Evolutionary conservation across 257 asterid species (phyloP).

Genomic region (Jasminum sambac): DNA sequence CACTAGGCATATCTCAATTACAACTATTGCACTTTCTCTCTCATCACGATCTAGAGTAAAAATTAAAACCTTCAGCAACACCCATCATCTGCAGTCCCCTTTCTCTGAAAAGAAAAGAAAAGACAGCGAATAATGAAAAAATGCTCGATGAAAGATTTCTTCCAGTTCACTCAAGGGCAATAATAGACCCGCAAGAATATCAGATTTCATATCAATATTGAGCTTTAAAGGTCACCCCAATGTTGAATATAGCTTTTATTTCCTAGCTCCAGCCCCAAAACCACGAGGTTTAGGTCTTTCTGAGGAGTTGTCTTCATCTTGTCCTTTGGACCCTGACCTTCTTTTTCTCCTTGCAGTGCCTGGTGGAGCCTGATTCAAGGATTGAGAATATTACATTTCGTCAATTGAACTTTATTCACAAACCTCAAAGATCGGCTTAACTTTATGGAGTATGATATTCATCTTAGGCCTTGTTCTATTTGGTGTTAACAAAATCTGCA

Average conservation of each 20-base stretch:
- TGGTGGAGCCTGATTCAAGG: constrained; percentile 71
- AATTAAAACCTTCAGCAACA: constrained; percentile 16
- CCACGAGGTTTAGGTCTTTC: constrained; percentile 77
- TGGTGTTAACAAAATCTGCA: too few species aligned
- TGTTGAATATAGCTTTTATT: constrained; percentile 4
- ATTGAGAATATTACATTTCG: not conserved
- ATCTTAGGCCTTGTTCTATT: too few species aligned
- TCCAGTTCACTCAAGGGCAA: constrained; percentile 3
- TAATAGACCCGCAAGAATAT: not conserved
- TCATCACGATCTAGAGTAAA: constrained; percentile 5
- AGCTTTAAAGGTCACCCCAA: not conserved
- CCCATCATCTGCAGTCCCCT: constrained; percentile 10
- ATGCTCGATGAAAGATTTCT: not conserved
- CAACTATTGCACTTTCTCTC: not conserved
- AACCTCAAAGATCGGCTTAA: not conserved
- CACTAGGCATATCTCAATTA: not conserved
- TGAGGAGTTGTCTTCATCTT: constrained; percentile 75
- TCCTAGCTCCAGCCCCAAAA: constrained; percentile 64
- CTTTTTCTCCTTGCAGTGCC: constrained; percentile 91
- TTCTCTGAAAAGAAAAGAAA: not conserved
- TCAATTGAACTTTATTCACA: not conserved
- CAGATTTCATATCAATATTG: not conserved
- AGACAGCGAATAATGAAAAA: not conserved
- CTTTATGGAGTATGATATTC: not conserved
- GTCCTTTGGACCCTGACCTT: constrained; percentile 65